These are phyloP conservation scores for Coprinopsis sp. DNA, from an alignment of 768 basidiomycete species.

Conservation along the genomic window DNA sequence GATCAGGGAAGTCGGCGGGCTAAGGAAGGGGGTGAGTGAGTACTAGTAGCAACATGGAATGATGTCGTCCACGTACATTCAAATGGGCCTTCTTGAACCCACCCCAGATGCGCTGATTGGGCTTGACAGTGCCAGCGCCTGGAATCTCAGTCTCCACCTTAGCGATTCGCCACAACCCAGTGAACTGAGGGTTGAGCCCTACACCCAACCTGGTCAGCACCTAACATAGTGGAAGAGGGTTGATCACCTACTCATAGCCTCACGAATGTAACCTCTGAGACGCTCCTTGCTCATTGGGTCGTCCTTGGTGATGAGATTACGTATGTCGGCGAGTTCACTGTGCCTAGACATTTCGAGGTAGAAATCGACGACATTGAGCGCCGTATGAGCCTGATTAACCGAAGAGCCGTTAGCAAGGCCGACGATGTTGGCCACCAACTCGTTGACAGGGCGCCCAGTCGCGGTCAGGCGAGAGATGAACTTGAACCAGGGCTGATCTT, in stretches of 20 bases:
- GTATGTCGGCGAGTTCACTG: constrained; percentile 35
- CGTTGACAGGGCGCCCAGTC: constrained; percentile 34
- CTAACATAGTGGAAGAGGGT: neutral
- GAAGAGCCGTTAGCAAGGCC: constrained; percentile 45
- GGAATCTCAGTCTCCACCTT: constrained; percentile 28
- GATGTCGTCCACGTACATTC: constrained; percentile 26
- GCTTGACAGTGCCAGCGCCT: constrained; percentile 31
- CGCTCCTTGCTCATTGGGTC: constrained; percentile 30
- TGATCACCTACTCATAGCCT: constrained; percentile 44
- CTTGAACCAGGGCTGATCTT: constrained; percentile 27
- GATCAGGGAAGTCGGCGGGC: constrained; percentile 41
- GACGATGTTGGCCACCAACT: constrained; percentile 40
- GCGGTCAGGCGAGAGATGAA: constrained; percentile 35
- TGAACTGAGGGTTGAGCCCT: constrained; percentile 38
- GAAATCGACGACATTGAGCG: constrained; percentile 49
- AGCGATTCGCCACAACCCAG: constrained; percentile 38
- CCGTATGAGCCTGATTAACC: constrained; percentile 44
- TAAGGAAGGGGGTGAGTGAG: constrained; percentile 11
- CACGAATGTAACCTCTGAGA: constrained; percentile 45
- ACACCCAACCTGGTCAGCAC: neutral
- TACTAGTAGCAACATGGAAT: neutral
- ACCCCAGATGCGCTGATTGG: constrained; percentile 36
- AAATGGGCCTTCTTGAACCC: constrained; percentile 42
- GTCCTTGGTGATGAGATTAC: constrained; percentile 27
- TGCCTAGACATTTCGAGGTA: constrained; percentile 41